These are phyloP conservation scores for Cercophora newfieldiana DNA, from an alignment of 495 filamentous ascomycete species.

Conservation along the genomic window DNA sequence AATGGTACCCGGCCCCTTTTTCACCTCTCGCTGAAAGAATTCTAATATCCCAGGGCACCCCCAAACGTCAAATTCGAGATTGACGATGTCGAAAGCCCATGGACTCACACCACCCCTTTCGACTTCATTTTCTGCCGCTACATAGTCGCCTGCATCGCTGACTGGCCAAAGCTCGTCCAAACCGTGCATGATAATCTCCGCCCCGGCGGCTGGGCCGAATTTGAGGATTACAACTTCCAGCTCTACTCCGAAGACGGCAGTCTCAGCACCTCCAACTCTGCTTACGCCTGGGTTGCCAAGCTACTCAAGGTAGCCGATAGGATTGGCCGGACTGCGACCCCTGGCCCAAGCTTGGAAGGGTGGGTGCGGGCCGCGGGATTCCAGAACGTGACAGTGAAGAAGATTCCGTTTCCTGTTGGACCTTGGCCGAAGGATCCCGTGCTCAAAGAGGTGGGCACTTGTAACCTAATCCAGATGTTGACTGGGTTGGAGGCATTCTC, in stretches of 20 bases:
- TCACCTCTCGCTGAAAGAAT: neutral
- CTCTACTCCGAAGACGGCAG: conserved; percentile 56
- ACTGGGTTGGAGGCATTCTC: conserved; percentile 47
- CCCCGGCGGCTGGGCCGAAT: conserved; percentile 62
- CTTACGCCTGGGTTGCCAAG: conserved; percentile 34
- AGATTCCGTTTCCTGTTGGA: conserved; percentile 58
- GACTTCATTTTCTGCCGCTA: conserved; percentile 65
- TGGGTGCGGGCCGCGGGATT: conserved; percentile 57
- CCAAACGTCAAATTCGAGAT: conserved; percentile 66
- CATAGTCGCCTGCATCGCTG: conserved; percentile 56
- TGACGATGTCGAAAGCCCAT: conserved; percentile 61
- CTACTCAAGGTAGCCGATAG: conserved; percentile 39
- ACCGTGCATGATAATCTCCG: conserved; percentile 51
- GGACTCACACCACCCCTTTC: conserved; percentile 52
- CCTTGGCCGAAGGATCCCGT: conserved; percentile 58
- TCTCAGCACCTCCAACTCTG: conserved; percentile 40
- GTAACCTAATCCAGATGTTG: conserved; percentile 39
- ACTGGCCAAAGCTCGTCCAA: conserved; percentile 57
- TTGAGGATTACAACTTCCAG: conserved; percentile 54
- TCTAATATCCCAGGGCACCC: conserved; percentile 42
- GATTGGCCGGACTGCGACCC: conserved; percentile 42
- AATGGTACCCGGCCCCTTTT: neutral
- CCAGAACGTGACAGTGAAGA: conserved; percentile 49
- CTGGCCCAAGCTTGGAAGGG: conserved; percentile 36
- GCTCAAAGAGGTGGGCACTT: conserved; percentile 52